Evolutionary conservation across 2,329 filamentous ascomycete species (phyloP), one percentile per base, ranked within the genome.

Genomic region (Tetracladium maxilliforme): DNA sequence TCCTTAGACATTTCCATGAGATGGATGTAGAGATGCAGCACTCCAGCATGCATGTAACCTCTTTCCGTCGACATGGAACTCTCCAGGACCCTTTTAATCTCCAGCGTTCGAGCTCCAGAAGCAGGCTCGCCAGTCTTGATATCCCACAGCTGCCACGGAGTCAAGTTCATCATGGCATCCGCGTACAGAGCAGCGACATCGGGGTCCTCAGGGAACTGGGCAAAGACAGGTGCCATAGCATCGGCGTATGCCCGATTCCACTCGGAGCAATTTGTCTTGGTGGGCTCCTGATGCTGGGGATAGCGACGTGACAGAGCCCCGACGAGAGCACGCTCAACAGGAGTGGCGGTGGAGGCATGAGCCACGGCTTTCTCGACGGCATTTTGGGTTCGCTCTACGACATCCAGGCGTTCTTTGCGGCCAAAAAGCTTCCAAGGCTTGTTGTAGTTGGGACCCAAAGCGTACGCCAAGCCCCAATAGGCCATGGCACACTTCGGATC

Each of bases 391-490:
- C 53, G 50, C 20, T 49, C 41, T 6, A 76, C 51, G 1, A 58
- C 64, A 0, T 40, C 45, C 8, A 54, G 45, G 5, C 75, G 51
- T 34, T 84, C 78, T 0, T 56, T 47, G 2, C 58, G 48, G 27
- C 77, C 74, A 34, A 84, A 82, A 14, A 69, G 58, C 15, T 69
- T 63, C 80, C 80, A 84, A 0, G 78, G 71, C 40, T 84, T 82
- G 51, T 86, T 81, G 45, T 72, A 73, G 40, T 87, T 84, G 4
- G 80, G 79, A 0, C 79, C 80, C 0, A 79, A 50, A 2, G 72
- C 58, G 42, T 78, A 84, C 0, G 79, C 71, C 5, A 78, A 48
- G 0, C 75, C 75, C 74, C 75, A 81, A 38, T 75, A 64, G 4
- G 69, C 72, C 55, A 80, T 69, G 16, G 63, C 59, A 29, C 67